phyloP scores from a whole-genome alignment of 2,329 filamentous ascomycete species.

The Aspergillus niger region DNA sequence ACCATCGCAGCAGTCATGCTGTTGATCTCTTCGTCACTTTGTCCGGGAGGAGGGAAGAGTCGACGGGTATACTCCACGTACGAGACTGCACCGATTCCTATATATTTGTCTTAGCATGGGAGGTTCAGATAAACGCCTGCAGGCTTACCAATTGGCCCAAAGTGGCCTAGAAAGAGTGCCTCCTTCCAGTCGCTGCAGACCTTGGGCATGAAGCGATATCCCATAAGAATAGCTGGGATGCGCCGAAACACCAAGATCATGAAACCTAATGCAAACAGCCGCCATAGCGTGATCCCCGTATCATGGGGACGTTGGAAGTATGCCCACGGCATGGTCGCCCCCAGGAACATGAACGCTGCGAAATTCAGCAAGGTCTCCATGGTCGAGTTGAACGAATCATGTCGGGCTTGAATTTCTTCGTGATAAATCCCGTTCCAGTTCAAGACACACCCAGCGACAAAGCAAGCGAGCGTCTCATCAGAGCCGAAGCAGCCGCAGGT shows the following conservation, averaged over 20 bases:
- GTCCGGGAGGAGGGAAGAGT: conserved; percentile 45
- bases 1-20: conserved; percentile 43
- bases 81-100: conserved; percentile 49
- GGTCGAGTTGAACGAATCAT: conserved; percentile 63
- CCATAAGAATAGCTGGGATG: conserved; percentile 57
- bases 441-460: conserved; percentile 59
- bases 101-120: conserved; percentile 1
- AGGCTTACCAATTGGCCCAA: conserved; percentile 46
- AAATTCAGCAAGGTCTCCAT: conserved; percentile 63
- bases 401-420: conserved; percentile 56
- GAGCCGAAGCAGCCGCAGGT: conserved; percentile 60
- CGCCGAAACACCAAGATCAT: conserved; percentile 58
- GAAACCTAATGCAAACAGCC: conserved; percentile 56
- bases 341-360: conserved; percentile 63
- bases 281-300: conserved; percentile 55
- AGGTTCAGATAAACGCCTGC: background rate
- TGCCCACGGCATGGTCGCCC: conserved; percentile 57
- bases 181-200: conserved; percentile 58
- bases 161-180: conserved; percentile 63
- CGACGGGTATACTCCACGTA: conserved; percentile 50
- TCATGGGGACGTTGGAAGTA: conserved; percentile 56
- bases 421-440: conserved; percentile 67
- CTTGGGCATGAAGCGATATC: conserved; percentile 59
- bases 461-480: conserved; percentile 63
- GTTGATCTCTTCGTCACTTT: conserved; percentile 45